Evolutionary conservation across 2,329 filamentous ascomycete species (phyloP).

Genomic region (Alternaria consortialis): DNA sequence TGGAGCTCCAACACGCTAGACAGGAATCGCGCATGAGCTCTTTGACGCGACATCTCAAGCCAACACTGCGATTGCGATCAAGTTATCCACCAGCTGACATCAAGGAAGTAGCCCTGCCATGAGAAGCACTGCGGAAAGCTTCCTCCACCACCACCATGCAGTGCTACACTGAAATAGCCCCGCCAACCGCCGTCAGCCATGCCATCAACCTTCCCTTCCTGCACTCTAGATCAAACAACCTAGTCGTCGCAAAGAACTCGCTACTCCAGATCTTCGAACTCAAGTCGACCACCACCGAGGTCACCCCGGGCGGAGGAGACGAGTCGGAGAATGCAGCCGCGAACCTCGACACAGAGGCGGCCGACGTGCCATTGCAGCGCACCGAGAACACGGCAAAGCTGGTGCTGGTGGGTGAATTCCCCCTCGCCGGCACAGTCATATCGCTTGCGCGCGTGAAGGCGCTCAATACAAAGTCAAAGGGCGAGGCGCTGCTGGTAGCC

Average conservation of each 20-base stretch:
- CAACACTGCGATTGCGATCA: constrained; percentile 15
- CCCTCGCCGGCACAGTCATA: constrained; percentile 83
- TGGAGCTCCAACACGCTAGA: constrained; percentile 21
- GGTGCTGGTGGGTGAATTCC: constrained; percentile 83
- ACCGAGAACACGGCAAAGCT: constrained; percentile 78
- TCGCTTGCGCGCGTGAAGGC: constrained; percentile 82
- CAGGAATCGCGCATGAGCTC: constrained; percentile 21
- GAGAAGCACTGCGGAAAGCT: constrained; percentile 11
- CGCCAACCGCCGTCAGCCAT: constrained; percentile 93
- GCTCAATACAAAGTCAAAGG: constrained; percentile 76
- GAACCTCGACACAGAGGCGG: constrained; percentile 61
- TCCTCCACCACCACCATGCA: constrained; percentile 70
- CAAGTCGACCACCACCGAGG: constrained; percentile 71
- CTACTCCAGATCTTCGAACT: constrained; percentile 89
- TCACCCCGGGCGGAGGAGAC: constrained; percentile 54
- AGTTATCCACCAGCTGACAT: too few relatives aligned
- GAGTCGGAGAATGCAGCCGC: constrained; percentile 49
- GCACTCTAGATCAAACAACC: constrained; percentile 78
- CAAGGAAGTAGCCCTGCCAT: constrained; percentile 20
- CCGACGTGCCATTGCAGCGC: constrained; percentile 60
- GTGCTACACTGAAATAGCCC: constrained; percentile 95
- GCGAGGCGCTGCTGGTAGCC: constrained; percentile 82
- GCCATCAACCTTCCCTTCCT: constrained; percentile 82
- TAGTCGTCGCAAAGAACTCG: constrained; percentile 91
- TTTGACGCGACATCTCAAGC: constrained; percentile 23